Base-by-base conservation (phyloP, 1,284 basidiomycete species). In the Ganoderma leucocontextum region DNA sequence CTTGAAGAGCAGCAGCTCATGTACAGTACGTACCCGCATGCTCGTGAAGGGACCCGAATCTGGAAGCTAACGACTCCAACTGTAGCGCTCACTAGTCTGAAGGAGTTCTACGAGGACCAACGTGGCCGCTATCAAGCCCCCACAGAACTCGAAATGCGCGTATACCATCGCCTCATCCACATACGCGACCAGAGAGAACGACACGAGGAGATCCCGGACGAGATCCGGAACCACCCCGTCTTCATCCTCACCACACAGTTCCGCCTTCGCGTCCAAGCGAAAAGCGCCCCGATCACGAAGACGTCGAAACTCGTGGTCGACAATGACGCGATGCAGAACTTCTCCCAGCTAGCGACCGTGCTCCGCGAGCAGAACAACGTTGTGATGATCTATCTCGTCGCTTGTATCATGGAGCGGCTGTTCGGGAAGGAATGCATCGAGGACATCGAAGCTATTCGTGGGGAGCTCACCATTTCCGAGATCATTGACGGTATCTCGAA, bases 141-240 rank as follows among this genome's bases (percentile, higher is more conserved):
- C 0, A 93, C 93, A 65, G 96, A 99, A 78, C 88, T 98, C 60
- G 97, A 99, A 80, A 98, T 99, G 88, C 91, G 95, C 25, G 92
- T 98, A 0, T 99, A 99, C 82, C 95, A 97, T 78, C 89, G 97
- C 44, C 88, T 99, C 44, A 92, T 95, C 49, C 95, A 98, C 76
- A 92, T 98, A 52, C 90, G 95, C 47, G 94, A 97, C 75, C 90
- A 89, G 81, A 90, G 76, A 82, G 95, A 89, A 82, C 94, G 85
- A 65, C 92, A 83, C 81, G 96, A 97, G 72, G 87, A 91, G 64
- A 89, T 98, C n/a, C 95, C 96, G 0, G 79, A 83, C 1, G 78
- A 86, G 53, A 90, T 99, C 72, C 87, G 90, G 64, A 81, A 84
- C 15, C 87, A 96, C 74, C 91, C 94, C 0, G 87, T 93, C 19